phyloP scores from a whole-genome alignment of 768 basidiomycete species.

The Gelatoporia subvermispora region DNA sequence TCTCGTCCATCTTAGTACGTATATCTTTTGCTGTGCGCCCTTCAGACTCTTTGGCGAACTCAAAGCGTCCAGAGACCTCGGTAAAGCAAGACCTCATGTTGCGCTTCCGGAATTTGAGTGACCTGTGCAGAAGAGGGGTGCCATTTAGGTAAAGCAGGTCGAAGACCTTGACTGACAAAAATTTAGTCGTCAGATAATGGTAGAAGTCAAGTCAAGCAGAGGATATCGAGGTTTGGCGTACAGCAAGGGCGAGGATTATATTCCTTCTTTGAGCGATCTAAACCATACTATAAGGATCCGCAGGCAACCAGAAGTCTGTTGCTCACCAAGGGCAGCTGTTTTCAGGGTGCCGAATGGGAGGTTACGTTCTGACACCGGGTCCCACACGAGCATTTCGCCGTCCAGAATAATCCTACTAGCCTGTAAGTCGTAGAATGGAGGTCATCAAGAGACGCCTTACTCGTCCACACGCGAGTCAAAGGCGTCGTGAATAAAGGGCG shows the following conservation, averaged over 20 bases:
- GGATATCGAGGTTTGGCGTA: no score
- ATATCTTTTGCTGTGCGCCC: constrained; percentile 83
- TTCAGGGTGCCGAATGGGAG: constrained; percentile 93
- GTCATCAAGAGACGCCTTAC: no score
- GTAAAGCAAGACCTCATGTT: constrained; percentile 67
- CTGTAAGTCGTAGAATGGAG: no score
- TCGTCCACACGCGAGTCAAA: constrained; percentile 76
- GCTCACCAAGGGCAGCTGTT: constrained; percentile 81
- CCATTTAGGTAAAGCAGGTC: constrained; percentile 89
- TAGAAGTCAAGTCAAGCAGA: background rate
- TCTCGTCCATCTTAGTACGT: constrained; percentile 68
- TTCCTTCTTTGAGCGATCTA: constrained; percentile 68
- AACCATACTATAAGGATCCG: background rate
- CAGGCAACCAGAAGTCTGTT: background rate
- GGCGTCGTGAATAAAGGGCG: constrained; percentile 74
- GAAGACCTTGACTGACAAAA: constrained; percentile 84
- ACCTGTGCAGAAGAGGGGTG: constrained; percentile 67
- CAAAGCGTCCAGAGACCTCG: constrained; percentile 73
- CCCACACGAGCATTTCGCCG: constrained; percentile 99
- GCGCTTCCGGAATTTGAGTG: constrained; percentile 72
- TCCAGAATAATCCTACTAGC: constrained; percentile 79
- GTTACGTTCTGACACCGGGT: constrained; percentile 82
- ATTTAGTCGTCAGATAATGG: constrained; percentile 1
- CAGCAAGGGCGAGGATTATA: constrained; percentile 86
- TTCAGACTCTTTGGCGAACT: constrained; percentile 66